A percentile compares a stretch with the other conserved stretches of the same genome.
Evolutionary conservation across 306 rosid species (phyloP).

Genomic region (Oxytropis ochrocephala): DNA sequence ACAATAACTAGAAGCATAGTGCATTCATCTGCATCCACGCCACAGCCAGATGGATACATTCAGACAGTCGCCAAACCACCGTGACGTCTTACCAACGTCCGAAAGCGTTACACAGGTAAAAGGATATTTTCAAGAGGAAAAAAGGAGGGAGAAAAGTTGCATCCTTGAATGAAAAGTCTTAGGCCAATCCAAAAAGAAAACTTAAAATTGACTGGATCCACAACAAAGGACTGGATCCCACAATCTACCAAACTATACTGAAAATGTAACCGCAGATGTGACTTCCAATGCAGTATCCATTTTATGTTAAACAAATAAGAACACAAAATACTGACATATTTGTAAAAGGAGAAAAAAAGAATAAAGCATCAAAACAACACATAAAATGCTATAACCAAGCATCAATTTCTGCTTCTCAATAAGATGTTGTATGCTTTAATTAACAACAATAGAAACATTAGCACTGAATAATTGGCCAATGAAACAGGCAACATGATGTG

Average conservation of each 20-base stretch:
- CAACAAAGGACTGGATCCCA: background rate
- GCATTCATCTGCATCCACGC: too few species aligned
- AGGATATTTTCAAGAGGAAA: too few species aligned
- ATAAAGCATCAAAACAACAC: slow-evolving; percentile 9
- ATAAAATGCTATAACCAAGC: background rate
- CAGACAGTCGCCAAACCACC: too few species aligned
- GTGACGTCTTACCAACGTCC: too few species aligned
- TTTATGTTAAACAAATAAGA: background rate
- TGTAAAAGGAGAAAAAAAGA: slow-evolving; percentile 17
- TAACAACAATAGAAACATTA: background rate
- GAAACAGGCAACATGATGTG: background rate
- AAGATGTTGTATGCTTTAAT: background rate
- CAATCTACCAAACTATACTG: background rate
- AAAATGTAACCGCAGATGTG: background rate
- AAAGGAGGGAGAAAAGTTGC: too few species aligned
- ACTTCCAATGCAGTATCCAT: background rate
- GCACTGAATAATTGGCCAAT: slow-evolving; percentile 4
- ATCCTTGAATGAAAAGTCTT: too few species aligned
- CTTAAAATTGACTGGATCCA: background rate
- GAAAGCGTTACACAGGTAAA: too few species aligned
- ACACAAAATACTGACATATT: background rate
- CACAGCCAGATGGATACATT: too few species aligned
- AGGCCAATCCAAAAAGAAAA: background rate
- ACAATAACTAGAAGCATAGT: too few species aligned
- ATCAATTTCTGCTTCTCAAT: background rate